Percentiles rank a stretch among this genome's conserved stretches.
These are phyloP conservation scores for Sarocladium brachiariae DNA, from an alignment of 2,329 filamentous ascomycete species.

Conservation along the genomic window DNA sequence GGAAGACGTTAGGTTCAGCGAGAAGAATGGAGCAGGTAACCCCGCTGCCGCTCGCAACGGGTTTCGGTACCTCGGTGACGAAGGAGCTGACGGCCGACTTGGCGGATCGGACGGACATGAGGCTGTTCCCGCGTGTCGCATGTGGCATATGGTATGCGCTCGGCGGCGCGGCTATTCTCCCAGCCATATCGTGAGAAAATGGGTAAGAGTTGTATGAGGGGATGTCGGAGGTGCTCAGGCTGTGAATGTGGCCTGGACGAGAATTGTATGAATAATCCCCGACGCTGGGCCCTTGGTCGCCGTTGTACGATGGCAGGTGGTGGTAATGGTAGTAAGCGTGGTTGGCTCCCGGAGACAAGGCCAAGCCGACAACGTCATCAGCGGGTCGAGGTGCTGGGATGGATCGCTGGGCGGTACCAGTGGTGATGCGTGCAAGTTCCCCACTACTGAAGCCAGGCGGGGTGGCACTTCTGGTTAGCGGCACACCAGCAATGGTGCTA, in stretches of 20 bases:
- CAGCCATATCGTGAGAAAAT: constrained; percentile 8
- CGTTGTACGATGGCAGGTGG: neutral
- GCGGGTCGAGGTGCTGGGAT: constrained; percentile 4
- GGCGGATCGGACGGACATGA: constrained; percentile 42
- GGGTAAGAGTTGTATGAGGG: constrained; percentile 10
- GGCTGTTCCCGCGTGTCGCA: constrained; percentile 33
- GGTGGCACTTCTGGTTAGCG: constrained; percentile 6
- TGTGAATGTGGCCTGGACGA: neutral
- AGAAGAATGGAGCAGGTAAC: constrained; percentile 67
- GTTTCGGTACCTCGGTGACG: constrained; percentile 57
- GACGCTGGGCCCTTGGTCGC: neutral
- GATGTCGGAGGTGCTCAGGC: constrained; percentile 4
- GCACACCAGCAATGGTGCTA: constrained; percentile 7
- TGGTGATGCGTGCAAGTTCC: constrained; percentile 6
- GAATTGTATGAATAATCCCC: neutral
- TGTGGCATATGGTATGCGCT: constrained; percentile 19
- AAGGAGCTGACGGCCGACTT: constrained; percentile 45
- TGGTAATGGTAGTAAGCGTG: constrained; percentile 5
- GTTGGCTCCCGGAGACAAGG: constrained; percentile 7
- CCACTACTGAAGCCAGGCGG: neutral
- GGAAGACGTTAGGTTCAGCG: constrained; percentile 73
- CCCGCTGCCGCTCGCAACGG: constrained; percentile 71
- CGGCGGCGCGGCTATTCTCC: constrained; percentile 10
- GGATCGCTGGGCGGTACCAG: neutral
- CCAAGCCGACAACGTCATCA: constrained; percentile 10